Percentiles rank a stretch among this genome's conserved stretches.
phyloP scores from a whole-genome alignment of 2,329 filamentous ascomycete genomes.

The Xylariaceae sp. region DNA sequence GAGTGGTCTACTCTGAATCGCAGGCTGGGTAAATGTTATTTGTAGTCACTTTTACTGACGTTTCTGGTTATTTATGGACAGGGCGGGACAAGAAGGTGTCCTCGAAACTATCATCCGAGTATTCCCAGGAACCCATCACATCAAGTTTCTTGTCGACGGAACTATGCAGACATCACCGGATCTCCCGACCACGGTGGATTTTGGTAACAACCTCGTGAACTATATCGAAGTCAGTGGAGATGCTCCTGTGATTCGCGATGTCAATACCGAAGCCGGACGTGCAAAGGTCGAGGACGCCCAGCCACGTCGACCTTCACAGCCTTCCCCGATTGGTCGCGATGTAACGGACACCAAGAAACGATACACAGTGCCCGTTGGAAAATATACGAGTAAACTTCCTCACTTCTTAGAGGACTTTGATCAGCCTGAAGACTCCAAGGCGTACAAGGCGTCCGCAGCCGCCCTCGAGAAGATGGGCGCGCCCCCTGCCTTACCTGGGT shows the following conservation, averaged over 20 bases:
- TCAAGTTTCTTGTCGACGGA: conserved; percentile 92
- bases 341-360: conserved; percentile 43
- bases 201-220: conserved; percentile 96
- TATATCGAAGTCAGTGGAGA: conserved; percentile 85
- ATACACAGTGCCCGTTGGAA: conserved; percentile 48
- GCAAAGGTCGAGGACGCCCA: conserved; percentile 27
- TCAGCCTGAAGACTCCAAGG: conserved; percentile 69
- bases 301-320: conserved; percentile 31
- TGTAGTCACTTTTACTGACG: conserved; percentile 12
- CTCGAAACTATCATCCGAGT: conserved; percentile 77
- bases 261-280: conserved; percentile 29
- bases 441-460: conserved; percentile 67
- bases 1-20: neutral
- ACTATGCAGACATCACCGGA: conserved; percentile 85
- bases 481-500: conserved; percentile 81
- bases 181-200: conserved; percentile 92
- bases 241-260: conserved; percentile 26
- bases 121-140: conserved; percentile 88
- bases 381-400: conserved; percentile 71
- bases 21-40: neutral
- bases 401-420: conserved; percentile 84
- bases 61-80: conserved; percentile 27
- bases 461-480: conserved; percentile 75
- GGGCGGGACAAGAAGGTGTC: conserved; percentile 53
- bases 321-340: conserved; percentile 35